phyloP scores from a whole-genome alignment of 257 asterid genomes.

The Thymus mandschuricus region DNA sequence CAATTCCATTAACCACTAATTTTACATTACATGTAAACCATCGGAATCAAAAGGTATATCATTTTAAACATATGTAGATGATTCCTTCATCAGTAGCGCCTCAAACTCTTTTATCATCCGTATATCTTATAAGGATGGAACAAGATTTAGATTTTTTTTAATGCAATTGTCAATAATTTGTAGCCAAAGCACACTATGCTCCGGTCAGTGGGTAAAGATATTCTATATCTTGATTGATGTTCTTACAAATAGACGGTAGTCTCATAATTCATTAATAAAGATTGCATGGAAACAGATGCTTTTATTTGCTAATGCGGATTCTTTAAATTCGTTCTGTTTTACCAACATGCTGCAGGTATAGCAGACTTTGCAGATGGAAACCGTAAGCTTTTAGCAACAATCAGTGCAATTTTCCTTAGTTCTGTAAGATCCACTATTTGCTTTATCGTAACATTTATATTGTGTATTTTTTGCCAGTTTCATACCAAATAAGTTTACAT shows the following conservation, averaged over 20 bases:
- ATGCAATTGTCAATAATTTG: not conserved
- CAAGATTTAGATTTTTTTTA: not conserved
- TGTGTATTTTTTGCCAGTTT: conserved; percentile 18
- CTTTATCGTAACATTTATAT: conserved; percentile 12
- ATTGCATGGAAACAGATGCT: not conserved
- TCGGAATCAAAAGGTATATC: not conserved
- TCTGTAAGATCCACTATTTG: conserved; percentile 57
- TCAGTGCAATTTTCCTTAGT: conserved; percentile 76
- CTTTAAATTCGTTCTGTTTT: conserved; percentile 10
- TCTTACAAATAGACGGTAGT: conserved; percentile 3
- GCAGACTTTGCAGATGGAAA: conserved; percentile 73
- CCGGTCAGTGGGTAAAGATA: conserved; percentile 5
- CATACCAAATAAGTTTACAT: not conserved
- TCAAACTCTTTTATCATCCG: not conserved
- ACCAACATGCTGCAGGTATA: conserved; percentile 55
- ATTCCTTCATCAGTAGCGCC: not conserved
- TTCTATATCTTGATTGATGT: conserved; percentile 1
- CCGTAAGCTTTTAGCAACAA: conserved; percentile 69
- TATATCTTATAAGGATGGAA: conserved; percentile 1
- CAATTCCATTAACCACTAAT: not conserved
- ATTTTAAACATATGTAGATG: not conserved
- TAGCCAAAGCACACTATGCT: not conserved
- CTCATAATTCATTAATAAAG: not conserved
- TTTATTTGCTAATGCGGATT: conserved; percentile 4
- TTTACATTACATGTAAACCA: not conserved